phyloP scores from a whole-genome alignment of 306 rosid genomes.

The Pterocarpus macrocarpus region DNA sequence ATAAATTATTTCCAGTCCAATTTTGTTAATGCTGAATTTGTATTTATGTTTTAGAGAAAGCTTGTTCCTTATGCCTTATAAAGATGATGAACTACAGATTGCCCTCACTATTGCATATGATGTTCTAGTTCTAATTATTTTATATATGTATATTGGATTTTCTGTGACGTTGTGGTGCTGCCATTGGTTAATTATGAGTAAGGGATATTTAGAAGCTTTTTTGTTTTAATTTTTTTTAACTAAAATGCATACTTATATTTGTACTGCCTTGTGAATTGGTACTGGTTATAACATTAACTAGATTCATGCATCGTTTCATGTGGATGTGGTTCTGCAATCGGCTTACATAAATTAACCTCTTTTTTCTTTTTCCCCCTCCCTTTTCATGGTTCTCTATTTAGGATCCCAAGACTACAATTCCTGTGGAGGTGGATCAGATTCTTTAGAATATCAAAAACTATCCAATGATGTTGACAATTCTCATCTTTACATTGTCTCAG shows the following conservation, averaged over 20 bases:
- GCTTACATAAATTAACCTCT: neutral
- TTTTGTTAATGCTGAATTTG: neutral
- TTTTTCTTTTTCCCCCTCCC: no score
- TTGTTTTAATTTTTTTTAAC: no score
- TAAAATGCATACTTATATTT: no score
- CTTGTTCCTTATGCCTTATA: neutral
- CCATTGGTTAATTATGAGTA: no score
- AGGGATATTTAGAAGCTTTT: no score
- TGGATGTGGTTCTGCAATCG: neutral
- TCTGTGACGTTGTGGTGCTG: no score
- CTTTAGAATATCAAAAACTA: neutral
- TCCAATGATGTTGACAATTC: neutral
- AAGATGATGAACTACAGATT: neutral
- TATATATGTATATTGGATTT: no score
- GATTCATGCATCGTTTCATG: neutral
- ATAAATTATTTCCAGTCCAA: neutral
- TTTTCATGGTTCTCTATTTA: neutral
- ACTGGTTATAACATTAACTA: neutral
- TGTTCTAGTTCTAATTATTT: no score
- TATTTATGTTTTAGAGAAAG: neutral
- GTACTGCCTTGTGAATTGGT: neutral
- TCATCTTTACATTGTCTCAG: neutral
- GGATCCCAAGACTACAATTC: neutral
- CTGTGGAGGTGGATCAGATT: neutral
- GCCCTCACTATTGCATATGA: neutral